Base-by-base conservation (phyloP, 306 rosid genomes). In the Fragaria vesca region DNA sequence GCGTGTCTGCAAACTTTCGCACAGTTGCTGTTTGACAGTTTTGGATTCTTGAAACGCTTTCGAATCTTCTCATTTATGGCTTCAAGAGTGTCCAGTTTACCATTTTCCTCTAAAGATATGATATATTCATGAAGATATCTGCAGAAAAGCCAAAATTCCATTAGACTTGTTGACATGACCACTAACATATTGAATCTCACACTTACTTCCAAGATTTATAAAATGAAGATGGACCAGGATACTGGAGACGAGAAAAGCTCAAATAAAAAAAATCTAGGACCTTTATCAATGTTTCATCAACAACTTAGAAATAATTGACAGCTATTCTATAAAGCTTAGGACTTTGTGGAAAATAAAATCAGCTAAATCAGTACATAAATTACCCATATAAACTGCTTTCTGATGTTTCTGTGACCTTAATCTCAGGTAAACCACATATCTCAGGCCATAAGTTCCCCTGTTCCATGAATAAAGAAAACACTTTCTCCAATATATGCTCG, bases 401-500 rank as follows among this genome's bases (percentile, higher is more conserved):
- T 36, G 97, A 86, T 62, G 86, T 84, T 77, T 89, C 91, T 51
- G 89, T 82, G 83, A 90, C 77, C 84, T 85, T 87, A 57, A 90
- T 87, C 90, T 94, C 98, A 24, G 93, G 85, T 84, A 94, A 87
- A 83, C 87, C 78, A 85, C 93, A 94, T 84, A 94, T 85, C 74
- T 94, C 97, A 45, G 97, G 97, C 98, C 97, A 94, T 80, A 94
- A 67, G 90, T 86, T 92, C 61, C 98, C 97, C 74, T 94, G 98
- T 83, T 94, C 98, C 84, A 94, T 85, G 90, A 92, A 94, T 81
- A 94, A 91, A 76, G 91, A 61, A 86, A 94, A 92, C 80, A 94
- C 76, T 87, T 81, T 92, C 84, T 94, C 98, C 79, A 91, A 82
- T 72, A 92, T 84, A 77, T 86, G 87, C 84, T 92, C 95, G 52